phyloP scores from a whole-genome alignment of 1,284 basidiomycete genomes.

The Fomitopsis schrenkii region DNA sequence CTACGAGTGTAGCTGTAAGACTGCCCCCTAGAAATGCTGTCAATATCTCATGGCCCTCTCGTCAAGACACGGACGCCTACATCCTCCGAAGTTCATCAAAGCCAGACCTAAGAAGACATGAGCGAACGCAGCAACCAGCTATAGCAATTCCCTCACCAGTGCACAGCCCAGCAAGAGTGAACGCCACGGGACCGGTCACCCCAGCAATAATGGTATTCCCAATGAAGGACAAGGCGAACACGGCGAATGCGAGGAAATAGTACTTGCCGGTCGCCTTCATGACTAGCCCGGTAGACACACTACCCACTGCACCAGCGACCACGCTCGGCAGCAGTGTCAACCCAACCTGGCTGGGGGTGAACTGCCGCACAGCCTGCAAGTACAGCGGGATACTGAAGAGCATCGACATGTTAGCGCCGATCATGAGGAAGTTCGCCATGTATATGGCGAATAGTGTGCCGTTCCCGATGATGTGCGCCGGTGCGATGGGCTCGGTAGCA shows the following conservation, averaged over 20 bases:
- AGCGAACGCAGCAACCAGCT: background rate
- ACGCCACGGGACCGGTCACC: constrained; percentile 34
- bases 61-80: constrained; percentile 22
- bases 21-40: constrained; percentile 35
- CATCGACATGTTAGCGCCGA: constrained; percentile 40
- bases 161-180: constrained; percentile 35
- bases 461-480: constrained; percentile 47
- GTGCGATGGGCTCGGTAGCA: constrained; percentile 57
- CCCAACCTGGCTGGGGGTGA: constrained; percentile 44
- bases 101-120: constrained; percentile 32
- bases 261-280: constrained; percentile 59
- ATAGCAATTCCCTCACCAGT: constrained; percentile 31
- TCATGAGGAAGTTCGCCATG: constrained; percentile 54
- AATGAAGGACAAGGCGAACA: constrained; percentile 34
- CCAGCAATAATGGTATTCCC: constrained; percentile 37
- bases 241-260: constrained; percentile 44
- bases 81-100: constrained; percentile 42
- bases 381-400: constrained; percentile 56
- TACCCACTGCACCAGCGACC: constrained; percentile 42
- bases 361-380: constrained; percentile 49
- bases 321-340: constrained; percentile 47
- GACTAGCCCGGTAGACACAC: constrained; percentile 44
- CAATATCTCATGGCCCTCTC: background rate
- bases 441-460: constrained; percentile 48
- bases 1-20: constrained; percentile 53